These are phyloP conservation scores for Yamadazyma atmosphaerica DNA, from an alignment of 1,139 yeast genomes.

Conservation along the genomic window DNA sequence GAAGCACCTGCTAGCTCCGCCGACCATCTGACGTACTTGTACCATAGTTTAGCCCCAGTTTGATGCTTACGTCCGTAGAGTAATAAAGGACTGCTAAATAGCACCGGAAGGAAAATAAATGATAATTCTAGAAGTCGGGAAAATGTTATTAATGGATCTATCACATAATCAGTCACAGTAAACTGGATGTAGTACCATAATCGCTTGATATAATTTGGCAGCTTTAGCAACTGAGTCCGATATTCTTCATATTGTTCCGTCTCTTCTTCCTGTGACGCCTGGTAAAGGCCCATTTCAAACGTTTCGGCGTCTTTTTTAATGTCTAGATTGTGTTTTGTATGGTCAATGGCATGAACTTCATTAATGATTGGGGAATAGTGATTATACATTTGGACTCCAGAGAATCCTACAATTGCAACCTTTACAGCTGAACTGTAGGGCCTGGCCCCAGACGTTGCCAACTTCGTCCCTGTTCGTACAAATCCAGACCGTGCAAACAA, in stretches of 20 bases:
- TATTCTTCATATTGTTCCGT: constrained; percentile 24
- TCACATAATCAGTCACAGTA: constrained; percentile 48
- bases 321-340: constrained; percentile 33
- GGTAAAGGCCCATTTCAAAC: constrained; percentile 64
- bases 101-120: constrained; percentile 67
- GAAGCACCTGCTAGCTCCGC: constrained; percentile 92
- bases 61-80: constrained; percentile 53
- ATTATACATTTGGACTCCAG: constrained; percentile 9
- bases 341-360: constrained; percentile 36
- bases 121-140: constrained; percentile 70
- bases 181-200: constrained; percentile 38
- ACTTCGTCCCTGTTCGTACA: not conserved
- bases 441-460: too few species aligned
- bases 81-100: constrained; percentile 64
- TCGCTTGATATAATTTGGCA: constrained; percentile 27
- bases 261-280: constrained; percentile 60
- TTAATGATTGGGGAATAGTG: constrained; percentile 20
- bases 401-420: constrained; percentile 13
- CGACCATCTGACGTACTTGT: constrained; percentile 58
- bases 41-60: constrained; percentile 75
- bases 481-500: not conserved
- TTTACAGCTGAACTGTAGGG: constrained; percentile 1
- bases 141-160: constrained; percentile 71
- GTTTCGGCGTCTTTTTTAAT: constrained; percentile 59
- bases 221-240: constrained; percentile 24